Base-by-base conservation (phyloP, 2,329 filamentous ascomycete genomes). In the Verticillium klebahnii region DNA sequence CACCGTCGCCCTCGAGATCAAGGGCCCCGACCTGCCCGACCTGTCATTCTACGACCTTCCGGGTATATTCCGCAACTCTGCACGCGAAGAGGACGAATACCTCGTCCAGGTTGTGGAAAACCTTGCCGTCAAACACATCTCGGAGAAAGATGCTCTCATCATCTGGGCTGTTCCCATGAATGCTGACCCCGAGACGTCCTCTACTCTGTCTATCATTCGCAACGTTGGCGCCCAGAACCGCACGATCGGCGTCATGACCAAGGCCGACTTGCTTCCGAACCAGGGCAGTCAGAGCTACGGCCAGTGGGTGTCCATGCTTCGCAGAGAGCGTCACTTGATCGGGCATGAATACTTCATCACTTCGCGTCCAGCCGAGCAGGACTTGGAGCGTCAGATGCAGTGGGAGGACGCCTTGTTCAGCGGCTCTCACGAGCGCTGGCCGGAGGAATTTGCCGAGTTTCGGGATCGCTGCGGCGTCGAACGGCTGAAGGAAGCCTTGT, bases 11-110 rank as follows among this genome's bases (percentile, higher is more conserved):
- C 78, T 97, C 0, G 85, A 92, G 59, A 92, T 97, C 31, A 86
- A 86, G 0, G 89, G 89, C 0, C 89, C 90, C 0, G 81, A 80
- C 0, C 81, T 94, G 0, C 89, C 91, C 0, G 87, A 91, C 6
- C 72, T 97, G 0, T 92, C 89, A 0, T 96, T 97, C 68, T 94
- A 91, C 64, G 93, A 97, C 64, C 80, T 97, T 0, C 93, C 93
- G 0, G 93, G 93, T 0, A 86, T 96, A 0, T 94, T 96, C 64
- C 86, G 87, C 23, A 89, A 89, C 8, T 83, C 88, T 0, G 85
- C 86, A 2, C 80, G 86, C 8, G 83, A 83, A 8, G 79, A 85
- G 2, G 87, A 93, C 17, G 80, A 84, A 11, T 90, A 90, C 61
- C 77, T 94, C 0, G 89, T 93, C 14, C 78, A 82, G 0, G 85